These are phyloP conservation scores for Malus asiatica DNA, from an alignment of 306 rosid genomes.

Conservation along the genomic window DNA sequence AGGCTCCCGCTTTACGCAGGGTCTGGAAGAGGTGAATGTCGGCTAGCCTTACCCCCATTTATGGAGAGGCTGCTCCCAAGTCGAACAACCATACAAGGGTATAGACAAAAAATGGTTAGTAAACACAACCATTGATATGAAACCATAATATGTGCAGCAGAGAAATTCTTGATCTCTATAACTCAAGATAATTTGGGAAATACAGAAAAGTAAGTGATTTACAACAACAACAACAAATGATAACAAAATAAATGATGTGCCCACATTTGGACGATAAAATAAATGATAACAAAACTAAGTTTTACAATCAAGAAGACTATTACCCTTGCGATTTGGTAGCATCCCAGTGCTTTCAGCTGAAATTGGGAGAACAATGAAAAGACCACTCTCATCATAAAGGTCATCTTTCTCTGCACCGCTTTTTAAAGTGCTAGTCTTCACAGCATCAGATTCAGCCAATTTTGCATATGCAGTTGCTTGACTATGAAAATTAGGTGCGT, in stretches of 20 bases:
- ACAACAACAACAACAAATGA: no score
- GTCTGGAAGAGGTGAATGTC: no score
- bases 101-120: neutral
- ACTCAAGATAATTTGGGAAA: neutral
- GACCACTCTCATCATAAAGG: constrained; percentile 28
- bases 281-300: neutral
- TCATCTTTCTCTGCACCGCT: constrained; percentile 25
- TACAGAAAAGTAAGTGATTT: neutral
- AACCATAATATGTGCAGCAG: neutral
- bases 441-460: constrained; percentile 56
- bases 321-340: constrained; percentile 65
- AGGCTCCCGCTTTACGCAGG: no score
- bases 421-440: constrained; percentile 30
- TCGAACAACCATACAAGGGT: no score
- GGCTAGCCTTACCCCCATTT: no score
- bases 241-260: no score
- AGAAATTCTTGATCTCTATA: neutral
- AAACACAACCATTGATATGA: neutral
- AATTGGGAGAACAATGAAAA: constrained; percentile 47
- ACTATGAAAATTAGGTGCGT: constrained; percentile 45
- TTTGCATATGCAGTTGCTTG: constrained; percentile 66
- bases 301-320: neutral
- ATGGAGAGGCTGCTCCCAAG: no score
- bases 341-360: constrained; percentile 74
- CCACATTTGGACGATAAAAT: neutral